Evolutionary conservation across 768 basidiomycete genomes (phyloP), one percentile per base, ranked within the genome.

Genomic region (Hemileccinum impolitum): DNA sequence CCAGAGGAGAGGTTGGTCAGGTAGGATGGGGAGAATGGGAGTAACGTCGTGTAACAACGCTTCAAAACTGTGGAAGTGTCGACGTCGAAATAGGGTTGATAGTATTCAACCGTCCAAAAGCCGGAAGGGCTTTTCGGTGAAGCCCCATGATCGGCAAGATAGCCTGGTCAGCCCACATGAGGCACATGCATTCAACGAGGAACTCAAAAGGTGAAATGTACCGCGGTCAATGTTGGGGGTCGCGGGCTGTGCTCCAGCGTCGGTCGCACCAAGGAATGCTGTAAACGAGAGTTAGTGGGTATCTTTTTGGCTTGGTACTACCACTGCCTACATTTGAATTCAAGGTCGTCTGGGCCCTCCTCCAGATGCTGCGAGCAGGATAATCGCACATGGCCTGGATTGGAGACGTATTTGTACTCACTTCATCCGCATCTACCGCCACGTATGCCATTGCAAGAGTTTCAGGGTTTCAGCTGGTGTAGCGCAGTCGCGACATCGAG

Each of bases 51-150:
- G 65, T 87, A 85, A 60, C 89, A 92, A 51, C 90, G 80, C 56
- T 75, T 74, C 31, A 92, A 68, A 14, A 89, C 86, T 5, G 80
- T 88, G 53, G 79, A 77, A 0, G 90, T 92, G 70, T 94, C 91
- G 30, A 94, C 79, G 53, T 94, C 91, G 57, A 94, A 94, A 68
- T 89, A 92, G 3, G 80, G 75, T 61, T 92, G 90, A 62, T 94
- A 93, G 65, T 88, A 88, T 51, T 94, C 90, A 28, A 92, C 58
- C 23, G 79, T 81, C 90, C 89, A 92, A 68, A 89, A 90, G 1
- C 79, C 79, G 3, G 76, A 70, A 3, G 71, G 52, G 13, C 73
- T 71, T 61, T 79, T 79, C 9, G 70, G 61, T 45, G 75, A 66
- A 30, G 69, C 62, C 10, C 72, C 59, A 9, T 74, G 72, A 52